Evolutionary conservation across 306 rosid genomes (phyloP), one percentile per base, ranked within the genome.

Genomic region (Vicia sativa): DNA sequence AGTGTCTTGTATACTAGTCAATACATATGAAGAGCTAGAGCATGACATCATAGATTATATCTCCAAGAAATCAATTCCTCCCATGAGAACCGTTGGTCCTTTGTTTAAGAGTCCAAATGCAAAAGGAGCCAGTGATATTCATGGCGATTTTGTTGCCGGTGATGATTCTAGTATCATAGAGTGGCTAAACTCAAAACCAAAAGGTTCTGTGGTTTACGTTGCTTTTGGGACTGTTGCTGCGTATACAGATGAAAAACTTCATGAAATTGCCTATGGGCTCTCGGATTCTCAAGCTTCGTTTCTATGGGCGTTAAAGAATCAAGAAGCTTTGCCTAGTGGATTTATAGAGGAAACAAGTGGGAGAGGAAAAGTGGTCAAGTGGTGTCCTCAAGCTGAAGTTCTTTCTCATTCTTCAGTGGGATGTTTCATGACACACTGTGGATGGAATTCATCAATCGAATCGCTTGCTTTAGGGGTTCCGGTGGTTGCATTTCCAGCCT

Each of bases 361-460:
- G 1, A 84, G 39, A 26, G 95, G 91, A 0, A 90, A 63, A 41
- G 70, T 90, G 12, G 87, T 90, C 21, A 31, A 77, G 15, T 90
- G 95, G 95, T 80, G 95, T 6, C 84, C 91, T 19, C 96, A 87
- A 13, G 95, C 82, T 19, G 67, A 82, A 7, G 91, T 90, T 0
- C 13, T 90, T 9, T 76, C 67, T 4, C 95, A 87, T 35, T 73
- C 91, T 4, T 85, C 95, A 0, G 68, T 81, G 5, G 71, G 90
- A 5, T 87, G 90, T 58, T 90, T 85, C 12, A 6, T 85, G 25
- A 87, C 90, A 5, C 96, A 87, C 19, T 90, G 91, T 42, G 96
- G 96, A 0, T 90, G 96, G 96, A 87, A 87, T 78, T 90, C 96
- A 1, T 43, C 90, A 0, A 57, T 84, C 81, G 96, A 90, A 65